phyloP scores from a whole-genome alignment of 1,284 basidiomycete genomes.

The Peniophora sp. region DNA sequence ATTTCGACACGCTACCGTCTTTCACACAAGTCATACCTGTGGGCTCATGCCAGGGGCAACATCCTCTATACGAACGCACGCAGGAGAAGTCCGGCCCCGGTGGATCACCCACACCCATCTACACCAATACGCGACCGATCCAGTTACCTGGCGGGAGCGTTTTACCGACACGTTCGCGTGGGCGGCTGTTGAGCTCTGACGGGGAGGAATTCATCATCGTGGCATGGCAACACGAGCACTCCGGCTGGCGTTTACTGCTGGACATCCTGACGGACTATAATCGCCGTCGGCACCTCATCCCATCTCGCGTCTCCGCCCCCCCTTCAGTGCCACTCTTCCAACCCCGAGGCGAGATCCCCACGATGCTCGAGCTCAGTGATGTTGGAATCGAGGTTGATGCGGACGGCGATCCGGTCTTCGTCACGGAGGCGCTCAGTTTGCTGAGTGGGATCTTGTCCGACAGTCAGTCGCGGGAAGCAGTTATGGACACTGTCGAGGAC shows the following conservation, averaged over 20 bases:
- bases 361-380: conserved; percentile 52
- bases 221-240: conserved; percentile 74
- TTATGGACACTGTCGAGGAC: conserved; percentile 60
- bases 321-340: conserved; percentile 6
- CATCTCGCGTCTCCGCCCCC: conserved; percentile 26
- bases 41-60: conserved; percentile 47
- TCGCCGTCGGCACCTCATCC: conserved; percentile 37
- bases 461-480: conserved; percentile 51
- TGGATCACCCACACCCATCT: conserved; percentile 45
- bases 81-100: conserved; percentile 52
- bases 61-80: conserved; percentile 63
- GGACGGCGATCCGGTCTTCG: conserved; percentile 48
- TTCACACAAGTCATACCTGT: conserved; percentile 69
- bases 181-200: conserved; percentile 67
- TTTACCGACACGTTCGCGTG: conserved; percentile 58
- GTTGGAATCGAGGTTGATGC: conserved; percentile 58
- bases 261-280: conserved; percentile 74
- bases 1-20: conserved; percentile 63
- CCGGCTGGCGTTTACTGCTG: conserved; percentile 75
- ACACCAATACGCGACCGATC: conserved; percentile 59
- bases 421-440: conserved; percentile 72
- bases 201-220: conserved; percentile 66
- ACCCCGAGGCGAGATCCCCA: conserved; percentile 22
- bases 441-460: conserved; percentile 70
- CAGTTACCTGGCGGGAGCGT: conserved; percentile 69